Base-by-base conservation (phyloP, 176 grass and related monocot genomes). In the Aegilops longissima region DNA sequence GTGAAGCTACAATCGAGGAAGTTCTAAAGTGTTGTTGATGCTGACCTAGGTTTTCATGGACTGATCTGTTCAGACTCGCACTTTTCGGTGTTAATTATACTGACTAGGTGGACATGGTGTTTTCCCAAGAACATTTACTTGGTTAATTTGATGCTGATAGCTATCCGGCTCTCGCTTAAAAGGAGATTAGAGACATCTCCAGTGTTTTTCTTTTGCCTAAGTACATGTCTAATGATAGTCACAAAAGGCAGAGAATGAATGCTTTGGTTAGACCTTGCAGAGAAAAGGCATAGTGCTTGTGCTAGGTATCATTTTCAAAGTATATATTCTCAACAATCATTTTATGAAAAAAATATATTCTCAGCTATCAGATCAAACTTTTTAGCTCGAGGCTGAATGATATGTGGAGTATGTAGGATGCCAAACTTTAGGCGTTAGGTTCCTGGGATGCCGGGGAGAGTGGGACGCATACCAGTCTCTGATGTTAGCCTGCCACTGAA, bases 11-110 rank as follows among this genome's bases (percentile, higher is more conserved):
- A 81, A 31, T 30, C 76, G 49, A 74, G 14, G 77, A 85, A 82
- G 6, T 5, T 81, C 61, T 68, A 16, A 63, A 33, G 12, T 2
- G 56, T 29, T 77, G 82, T 29, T 77, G 82, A 85, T 91, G 90
- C 65, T 77, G 90, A 77, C 76, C 1, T 20, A 6, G 34, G 9
- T 42, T 38, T 66, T 75, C 0, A 29, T 35, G 36, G 68, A 83
- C 10, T 70, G 13, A 83, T 59, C 4, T 11, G 4, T 40, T 61
- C 80, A 27, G 31, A 3, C 49, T 79, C 76, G 12, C 36, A 42
- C 54, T 62, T 62, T n/a, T 24, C n/a, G 9, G 8, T 62, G 18
- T 8, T 58, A 58, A 62, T 23, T 23, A 52, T 52, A 23, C 69
- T 71, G 20, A 72, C 38, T 71, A n/a, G 68, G 21, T 71, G 34